Percentiles rank a stretch among this genome's conserved stretches.
phyloP scores from a whole-genome alignment of 2,329 filamentous ascomycete genomes.

The Torrubiella hemipterigena region DNA sequence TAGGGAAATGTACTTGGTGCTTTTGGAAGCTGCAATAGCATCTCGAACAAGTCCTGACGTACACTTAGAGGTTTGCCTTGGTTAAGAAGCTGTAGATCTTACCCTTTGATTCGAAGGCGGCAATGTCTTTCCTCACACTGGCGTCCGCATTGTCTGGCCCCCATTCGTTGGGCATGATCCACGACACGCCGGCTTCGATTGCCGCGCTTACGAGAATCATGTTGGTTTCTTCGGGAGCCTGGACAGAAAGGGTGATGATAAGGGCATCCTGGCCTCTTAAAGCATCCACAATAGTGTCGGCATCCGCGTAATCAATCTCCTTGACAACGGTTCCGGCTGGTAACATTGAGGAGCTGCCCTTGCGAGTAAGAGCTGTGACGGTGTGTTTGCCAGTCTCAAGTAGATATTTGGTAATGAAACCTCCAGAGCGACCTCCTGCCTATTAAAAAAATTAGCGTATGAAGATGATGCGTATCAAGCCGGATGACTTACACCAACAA shows the following conservation, averaged over 20 bases:
- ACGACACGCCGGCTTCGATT: conserved; percentile 30
- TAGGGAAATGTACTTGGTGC: conserved; percentile 17
- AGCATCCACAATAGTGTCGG: conserved; percentile 26
- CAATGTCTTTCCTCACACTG: not conserved
- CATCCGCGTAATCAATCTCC: conserved; percentile 27
- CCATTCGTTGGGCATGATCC: conserved; percentile 33
- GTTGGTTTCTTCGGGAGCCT: conserved; percentile 24
- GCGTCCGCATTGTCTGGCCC: conserved; percentile 18
- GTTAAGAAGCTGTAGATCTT: no score
- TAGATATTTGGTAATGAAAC: conserved; percentile 23
- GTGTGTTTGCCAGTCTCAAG: conserved; percentile 32
- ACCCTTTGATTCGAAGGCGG: not conserved
- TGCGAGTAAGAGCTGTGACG: conserved; percentile 37
- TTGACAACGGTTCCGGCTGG: conserved; percentile 26
- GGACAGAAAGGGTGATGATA: conserved; percentile 29
- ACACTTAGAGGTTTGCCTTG: not conserved
- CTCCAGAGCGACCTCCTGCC: conserved; percentile 25
- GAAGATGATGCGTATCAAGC: no score
- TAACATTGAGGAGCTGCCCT: conserved; percentile 22
- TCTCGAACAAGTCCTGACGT: not conserved
- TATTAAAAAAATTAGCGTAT: no score
- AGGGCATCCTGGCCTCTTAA: conserved; percentile 38
- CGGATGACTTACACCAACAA: conserved; percentile 26
- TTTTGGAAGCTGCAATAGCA: not conserved
- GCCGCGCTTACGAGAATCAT: conserved; percentile 31